Evolutionary conservation across 2,329 filamentous ascomycete species (phyloP).

Genomic region (Alternaria incomplexa): DNA sequence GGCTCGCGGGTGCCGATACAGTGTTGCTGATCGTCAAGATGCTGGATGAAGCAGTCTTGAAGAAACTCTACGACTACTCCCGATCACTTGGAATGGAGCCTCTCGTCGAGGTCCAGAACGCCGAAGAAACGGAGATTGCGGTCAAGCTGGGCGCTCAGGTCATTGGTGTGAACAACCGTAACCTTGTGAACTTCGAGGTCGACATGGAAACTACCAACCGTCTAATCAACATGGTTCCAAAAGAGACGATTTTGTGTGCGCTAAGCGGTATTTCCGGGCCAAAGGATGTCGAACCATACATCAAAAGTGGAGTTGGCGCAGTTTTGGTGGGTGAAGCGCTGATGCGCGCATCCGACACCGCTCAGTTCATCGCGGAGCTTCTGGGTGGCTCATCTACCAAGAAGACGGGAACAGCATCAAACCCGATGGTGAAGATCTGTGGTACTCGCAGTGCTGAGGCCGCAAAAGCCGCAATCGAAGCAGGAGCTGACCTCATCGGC

Average conservation of each 20-base stretch:
- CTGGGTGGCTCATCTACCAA: conserved; percentile 63
- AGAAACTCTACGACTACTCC: conserved; percentile 85
- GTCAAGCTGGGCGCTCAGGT: conserved; percentile 86
- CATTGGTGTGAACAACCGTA: conserved; percentile 97
- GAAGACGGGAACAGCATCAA: conserved; percentile 31
- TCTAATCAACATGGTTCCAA: conserved; percentile 83
- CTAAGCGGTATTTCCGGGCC: conserved; percentile 91
- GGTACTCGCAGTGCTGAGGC: conserved; percentile 85
- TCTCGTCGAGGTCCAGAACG: conserved; percentile 93
- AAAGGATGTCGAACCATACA: conserved; percentile 86
- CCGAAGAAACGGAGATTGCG: conserved; percentile 88
- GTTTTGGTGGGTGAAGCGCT: conserved; percentile 94
- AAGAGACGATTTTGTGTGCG: conserved; percentile 87
- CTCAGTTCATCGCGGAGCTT: conserved; percentile 81
- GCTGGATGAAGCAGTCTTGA: conserved; percentile 77
- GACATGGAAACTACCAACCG: conserved; percentile 91
- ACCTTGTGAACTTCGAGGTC: conserved; percentile 95
- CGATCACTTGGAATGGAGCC: conserved; percentile 94
- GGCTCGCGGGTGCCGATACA: conserved; percentile 91
- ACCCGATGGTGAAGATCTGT: conserved; percentile 85
- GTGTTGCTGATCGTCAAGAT: conserved; percentile 98
- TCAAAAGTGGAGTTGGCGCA: conserved; percentile 87
- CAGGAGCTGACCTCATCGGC: conserved; percentile 89
- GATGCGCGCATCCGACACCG: conserved; percentile 87
- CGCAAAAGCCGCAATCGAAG: conserved; percentile 78